phyloP scores from a whole-genome alignment of 805 yeast species.

The Pichia kluyveri region DNA sequence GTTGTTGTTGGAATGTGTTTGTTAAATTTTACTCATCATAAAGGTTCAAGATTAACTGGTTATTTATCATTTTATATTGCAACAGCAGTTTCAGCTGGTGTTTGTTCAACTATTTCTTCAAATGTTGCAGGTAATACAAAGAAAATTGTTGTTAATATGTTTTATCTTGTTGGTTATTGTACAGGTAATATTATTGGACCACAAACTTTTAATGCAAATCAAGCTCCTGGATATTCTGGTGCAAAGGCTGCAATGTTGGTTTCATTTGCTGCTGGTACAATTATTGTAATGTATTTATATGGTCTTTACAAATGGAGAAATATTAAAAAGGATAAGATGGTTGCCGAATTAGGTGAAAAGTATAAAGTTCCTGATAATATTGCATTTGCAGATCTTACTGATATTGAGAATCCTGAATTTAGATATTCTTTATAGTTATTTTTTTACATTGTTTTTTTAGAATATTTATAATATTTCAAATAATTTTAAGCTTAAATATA shows the following conservation, averaged over 20 bases:
- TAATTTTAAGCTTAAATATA: too few relatives aligned
- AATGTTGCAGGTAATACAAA: slow-evolving; percentile 52
- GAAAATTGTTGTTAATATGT: slow-evolving; percentile 37
- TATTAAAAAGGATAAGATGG: slow-evolving; percentile 2
- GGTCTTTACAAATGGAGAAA: slow-evolving; percentile 5
- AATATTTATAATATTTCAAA: too few relatives aligned
- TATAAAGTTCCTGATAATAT: slow-evolving; percentile 5
- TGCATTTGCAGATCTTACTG: slow-evolving; percentile 13
- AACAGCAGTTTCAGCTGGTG: slow-evolving; percentile 19
- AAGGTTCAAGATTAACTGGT: slow-evolving; percentile 18
- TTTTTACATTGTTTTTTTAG: too few relatives aligned
- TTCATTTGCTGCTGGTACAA: slow-evolving; percentile 8
- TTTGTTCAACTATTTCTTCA: slow-evolving; percentile 31
- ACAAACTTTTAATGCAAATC: slow-evolving; percentile 34
- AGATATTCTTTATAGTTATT: slow-evolving; percentile 1
- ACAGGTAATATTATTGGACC: slow-evolving; percentile 51
- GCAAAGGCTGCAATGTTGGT: slow-evolving; percentile 15
- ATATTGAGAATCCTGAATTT: slow-evolving; percentile 10
- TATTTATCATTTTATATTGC: slow-evolving; percentile 16
- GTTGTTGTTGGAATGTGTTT: slow-evolving; percentile 24
- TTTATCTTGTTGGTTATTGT: slow-evolving; percentile 39
- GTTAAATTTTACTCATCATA: slow-evolving; percentile 24
- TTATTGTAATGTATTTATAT: slow-evolving; percentile 1
- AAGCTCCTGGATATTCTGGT: slow-evolving; percentile 30
- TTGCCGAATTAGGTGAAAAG: slow-evolving; percentile 8